Percentiles rank a stretch among this genome's conserved stretches.
Evolutionary conservation across 306 rosid genomes (phyloP).

Genomic region (Vigna unguiculata): DNA sequence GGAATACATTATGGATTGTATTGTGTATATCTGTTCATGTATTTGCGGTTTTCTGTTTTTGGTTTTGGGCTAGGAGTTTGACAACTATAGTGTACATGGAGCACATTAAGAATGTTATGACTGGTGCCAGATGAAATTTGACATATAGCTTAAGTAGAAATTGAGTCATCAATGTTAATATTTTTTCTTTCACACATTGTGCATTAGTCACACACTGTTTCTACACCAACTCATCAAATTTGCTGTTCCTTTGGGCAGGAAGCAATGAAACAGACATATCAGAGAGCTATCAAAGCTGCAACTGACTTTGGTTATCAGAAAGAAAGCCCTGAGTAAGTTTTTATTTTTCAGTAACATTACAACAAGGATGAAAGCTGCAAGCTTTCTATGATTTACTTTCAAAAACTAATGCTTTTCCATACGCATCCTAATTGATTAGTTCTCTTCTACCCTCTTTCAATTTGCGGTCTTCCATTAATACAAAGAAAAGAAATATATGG

Average conservation of each 20-base stretch:
- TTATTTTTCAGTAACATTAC: conserved; percentile 25
- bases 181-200: background rate
- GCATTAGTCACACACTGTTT: conserved; percentile 6
- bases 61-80: background rate
- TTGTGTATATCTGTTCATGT: background rate
- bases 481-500: background rate
- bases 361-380: background rate
- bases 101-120: background rate
- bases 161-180: background rate
- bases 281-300: conserved; percentile 91
- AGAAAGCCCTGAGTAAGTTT: conserved; percentile 92
- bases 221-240: conserved; percentile 5
- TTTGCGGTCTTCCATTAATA: background rate
- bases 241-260: conserved; percentile 59
- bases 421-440: too few relatives aligned
- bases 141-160: conserved; percentile 14
- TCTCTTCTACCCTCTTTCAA: conserved; percentile 10
- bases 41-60: background rate
- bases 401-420: too few relatives aligned
- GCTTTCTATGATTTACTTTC: too few relatives aligned
- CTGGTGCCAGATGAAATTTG: background rate
- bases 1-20: background rate
- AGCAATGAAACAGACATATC: conserved; percentile 93
- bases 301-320: conserved; percentile 81
- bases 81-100: background rate